Evolutionary conservation across 2,329 filamentous ascomycete genomes (phyloP), one percentile per base, ranked within the genome.

Genomic region (Acrodontium crateriforme): DNA sequence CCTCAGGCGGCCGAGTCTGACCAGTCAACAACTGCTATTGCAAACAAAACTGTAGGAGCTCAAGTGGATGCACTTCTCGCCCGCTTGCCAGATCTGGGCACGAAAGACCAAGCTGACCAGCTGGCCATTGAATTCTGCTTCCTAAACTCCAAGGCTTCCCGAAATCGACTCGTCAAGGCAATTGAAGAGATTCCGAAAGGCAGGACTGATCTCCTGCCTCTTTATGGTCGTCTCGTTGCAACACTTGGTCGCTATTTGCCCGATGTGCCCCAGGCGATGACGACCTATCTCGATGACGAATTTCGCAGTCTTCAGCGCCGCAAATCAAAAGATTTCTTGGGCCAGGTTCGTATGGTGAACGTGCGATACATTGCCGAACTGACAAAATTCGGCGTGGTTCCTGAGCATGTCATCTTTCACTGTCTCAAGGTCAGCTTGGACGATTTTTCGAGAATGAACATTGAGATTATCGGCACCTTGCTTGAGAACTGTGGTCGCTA

Each of bases 361-460:
- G 85, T 95, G 38, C 81, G 91, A n/a, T 98, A 98, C 52, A 72
- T 98, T 27, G 85, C 89, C 6, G 89, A 98, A 56, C 60, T 98
- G 49, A 98, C 89, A 34, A 98, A 98, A 50, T 98, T 98, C 48
- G 87, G 89, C 17, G 83, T 94, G 17, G 89, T 98, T 6, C 89
- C 91, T 1, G 89, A 98, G 54, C 89, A 98, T 55, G 87, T 98
- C 39, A 91, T 98, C 29, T 98, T 98, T 50, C 89, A 98, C 50
- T 98, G 89, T 50, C 72, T 98, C 44, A 98, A 94, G 55, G 87
- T 98, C 52, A 91, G 87, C 42, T 61, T 98, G 16, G 89, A 98
- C 46, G 89, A 98, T 48, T 98, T 98, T 49, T 94, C 89, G 2
- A 73, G 87, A 36, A 94, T 94, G 80, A 98, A 98, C 48, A 94